Percentiles rank a stretch among this genome's conserved stretches.
phyloP scores from a whole-genome alignment of 208 protist species.

The Leptomonas pyrrhocoris region DNA sequence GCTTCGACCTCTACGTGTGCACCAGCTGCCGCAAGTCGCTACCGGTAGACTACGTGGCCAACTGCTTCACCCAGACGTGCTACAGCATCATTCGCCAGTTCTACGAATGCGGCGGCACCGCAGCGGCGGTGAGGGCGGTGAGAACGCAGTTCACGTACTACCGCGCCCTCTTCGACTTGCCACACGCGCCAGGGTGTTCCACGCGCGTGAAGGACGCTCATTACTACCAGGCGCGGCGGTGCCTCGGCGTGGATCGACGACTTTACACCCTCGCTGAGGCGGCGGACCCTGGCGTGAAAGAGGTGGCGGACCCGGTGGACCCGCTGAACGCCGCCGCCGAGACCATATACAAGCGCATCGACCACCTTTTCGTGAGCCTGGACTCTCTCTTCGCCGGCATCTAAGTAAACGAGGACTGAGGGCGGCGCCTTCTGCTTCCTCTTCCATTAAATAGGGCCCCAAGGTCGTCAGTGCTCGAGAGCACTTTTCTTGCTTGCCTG shows the following conservation, averaged over 20 bases:
- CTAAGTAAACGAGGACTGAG: background rate
- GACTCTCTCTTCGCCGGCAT: conserved; percentile 57
- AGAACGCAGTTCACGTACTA: conserved; percentile 88
- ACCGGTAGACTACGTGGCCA: conserved; percentile 70
- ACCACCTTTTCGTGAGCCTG: conserved; percentile 81
- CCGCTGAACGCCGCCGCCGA: conserved; percentile 69
- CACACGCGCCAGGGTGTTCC: conserved; percentile 73
- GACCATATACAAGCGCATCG: conserved; percentile 86
- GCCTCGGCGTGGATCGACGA: conserved; percentile 60
- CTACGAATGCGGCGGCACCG: conserved; percentile 71
- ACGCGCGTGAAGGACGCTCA: conserved; percentile 66
- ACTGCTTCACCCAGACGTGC: conserved; percentile 82
- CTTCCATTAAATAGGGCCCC: background rate
- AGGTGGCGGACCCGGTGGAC: conserved; percentile 63
- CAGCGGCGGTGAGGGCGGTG: conserved; percentile 64
- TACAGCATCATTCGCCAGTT: conserved; percentile 78
- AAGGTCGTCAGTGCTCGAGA: no score
- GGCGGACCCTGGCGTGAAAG: conserved; percentile 50
- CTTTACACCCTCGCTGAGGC: conserved; percentile 74
- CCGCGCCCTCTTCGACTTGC: conserved; percentile 89
- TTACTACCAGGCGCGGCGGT: conserved; percentile 64
- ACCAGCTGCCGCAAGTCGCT: conserved; percentile 60
- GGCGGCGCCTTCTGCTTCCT: background rate
- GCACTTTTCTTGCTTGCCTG: no score
- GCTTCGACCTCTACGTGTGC: conserved; percentile 84